Percentiles rank a stretch among this genome's conserved stretches.
phyloP scores from a whole-genome alignment of 2,329 filamentous ascomycete genomes.

The Davidsoniella australis region DNA sequence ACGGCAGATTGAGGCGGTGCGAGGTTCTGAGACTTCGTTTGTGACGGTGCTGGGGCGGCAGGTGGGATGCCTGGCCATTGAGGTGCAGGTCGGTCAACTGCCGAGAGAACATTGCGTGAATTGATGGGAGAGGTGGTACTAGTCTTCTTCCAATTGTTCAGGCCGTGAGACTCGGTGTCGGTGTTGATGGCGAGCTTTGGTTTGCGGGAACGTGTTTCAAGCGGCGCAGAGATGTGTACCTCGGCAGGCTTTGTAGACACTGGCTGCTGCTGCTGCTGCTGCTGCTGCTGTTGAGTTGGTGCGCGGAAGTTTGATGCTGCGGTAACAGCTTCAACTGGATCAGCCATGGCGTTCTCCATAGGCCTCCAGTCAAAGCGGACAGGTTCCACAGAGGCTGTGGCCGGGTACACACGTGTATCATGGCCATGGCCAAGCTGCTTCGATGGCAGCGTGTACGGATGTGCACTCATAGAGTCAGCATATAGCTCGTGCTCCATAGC shows the following conservation, averaged over 20 bases:
- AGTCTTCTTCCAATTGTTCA: constrained; percentile 10
- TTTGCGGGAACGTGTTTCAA: background rate
- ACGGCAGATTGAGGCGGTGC: background rate
- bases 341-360: background rate
- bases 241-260: background rate
- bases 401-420: constrained; percentile 1
- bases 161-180: background rate
- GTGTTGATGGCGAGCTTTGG: constrained; percentile 11
- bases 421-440: background rate
- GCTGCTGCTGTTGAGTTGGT: background rate
- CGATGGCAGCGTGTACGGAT: constrained; percentile 2
- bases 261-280: background rate
- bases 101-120: constrained; percentile 2
- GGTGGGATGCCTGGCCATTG: constrained; percentile 3
- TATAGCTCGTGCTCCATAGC: constrained; percentile 9
- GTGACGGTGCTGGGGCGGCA: background rate
- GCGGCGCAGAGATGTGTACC: background rate
- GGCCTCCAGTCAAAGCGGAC: constrained; percentile 4
- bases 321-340: constrained; percentile 1
- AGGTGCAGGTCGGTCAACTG: constrained; percentile 7
- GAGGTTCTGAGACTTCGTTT: background rate
- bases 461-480: background rate
- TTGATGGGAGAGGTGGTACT: background rate
- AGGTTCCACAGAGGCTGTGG: constrained; percentile 1
- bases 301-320: background rate